These are phyloP conservation scores for Ceratobasidium sp. DNA, from an alignment of 1,284 basidiomycete species.

Conservation along the genomic window DNA sequence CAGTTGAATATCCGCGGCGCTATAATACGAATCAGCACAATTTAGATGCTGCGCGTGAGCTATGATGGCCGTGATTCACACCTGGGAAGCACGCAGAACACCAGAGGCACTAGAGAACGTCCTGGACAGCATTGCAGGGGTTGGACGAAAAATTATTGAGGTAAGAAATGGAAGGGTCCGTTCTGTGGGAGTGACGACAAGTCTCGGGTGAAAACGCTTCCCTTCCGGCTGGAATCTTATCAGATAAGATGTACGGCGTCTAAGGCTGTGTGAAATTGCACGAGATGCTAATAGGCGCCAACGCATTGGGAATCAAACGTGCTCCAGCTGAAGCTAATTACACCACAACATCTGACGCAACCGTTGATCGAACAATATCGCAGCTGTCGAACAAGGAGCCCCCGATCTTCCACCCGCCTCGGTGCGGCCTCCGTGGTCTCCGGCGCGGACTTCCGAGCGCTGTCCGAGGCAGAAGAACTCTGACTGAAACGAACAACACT, in stretches of 20 bases:
- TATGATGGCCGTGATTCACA: background rate
- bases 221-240: constrained; percentile 33
- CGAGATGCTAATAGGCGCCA: constrained; percentile 18
- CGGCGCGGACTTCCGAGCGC: constrained; percentile 23
- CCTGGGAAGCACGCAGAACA: constrained; percentile 20
- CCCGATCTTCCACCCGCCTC: background rate
- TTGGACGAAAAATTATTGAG: constrained; percentile 34
- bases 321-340: too few species aligned
- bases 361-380: constrained; percentile 13
- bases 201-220: constrained; percentile 30
- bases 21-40: background rate
- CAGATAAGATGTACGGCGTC: background rate
- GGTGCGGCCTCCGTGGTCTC: constrained; percentile 27
- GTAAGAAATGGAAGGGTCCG: constrained; percentile 22
- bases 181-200: constrained; percentile 32
- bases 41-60: background rate
- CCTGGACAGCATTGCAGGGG: constrained; percentile 27
- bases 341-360: background rate
- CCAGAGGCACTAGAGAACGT: constrained; percentile 24
- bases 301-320: background rate
- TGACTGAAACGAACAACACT: background rate
- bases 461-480: background rate
- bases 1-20: constrained; percentile 34
- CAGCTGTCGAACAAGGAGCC: background rate
- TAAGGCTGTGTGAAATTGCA: background rate